A percentile compares a stretch with the other conserved stretches of the same genome.
phyloP scores from a whole-genome alignment of 345 rosid species.

The Populus davidiana region DNA sequence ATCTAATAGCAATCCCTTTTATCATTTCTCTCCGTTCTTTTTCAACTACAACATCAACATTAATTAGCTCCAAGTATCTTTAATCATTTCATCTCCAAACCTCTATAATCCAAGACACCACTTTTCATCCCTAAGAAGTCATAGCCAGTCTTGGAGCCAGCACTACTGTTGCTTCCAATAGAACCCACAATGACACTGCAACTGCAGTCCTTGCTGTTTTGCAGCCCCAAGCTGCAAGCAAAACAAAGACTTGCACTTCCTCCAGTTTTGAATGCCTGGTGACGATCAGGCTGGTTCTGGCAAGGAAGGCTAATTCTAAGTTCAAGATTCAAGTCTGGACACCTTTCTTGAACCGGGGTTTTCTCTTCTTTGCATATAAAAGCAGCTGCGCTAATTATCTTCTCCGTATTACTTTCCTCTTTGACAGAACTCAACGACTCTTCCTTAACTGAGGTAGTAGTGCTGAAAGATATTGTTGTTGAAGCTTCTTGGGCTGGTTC shows the following conservation, averaged over 20 bases:
- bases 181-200: slow-evolving; percentile 24
- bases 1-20: slow-evolving; percentile 2
- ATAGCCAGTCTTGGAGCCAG: slow-evolving; percentile 36
- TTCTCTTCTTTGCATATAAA: slow-evolving; percentile 15
- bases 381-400: background rate
- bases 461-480: slow-evolving; percentile 9
- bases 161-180: slow-evolving; percentile 23
- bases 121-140: slow-evolving; percentile 80
- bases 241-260: slow-evolving; percentile 31
- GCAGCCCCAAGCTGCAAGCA: slow-evolving; percentile 52
- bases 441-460: slow-evolving; percentile 14
- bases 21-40: background rate
- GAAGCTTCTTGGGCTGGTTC: slow-evolving; percentile 28
- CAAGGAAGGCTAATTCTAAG: slow-evolving; percentile 80
- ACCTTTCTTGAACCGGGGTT: slow-evolving; percentile 31
- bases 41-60: background rate
- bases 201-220: slow-evolving; percentile 55
- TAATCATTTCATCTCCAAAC: slow-evolving; percentile 56
- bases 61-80: background rate
- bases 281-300: slow-evolving; percentile 26
- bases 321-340: slow-evolving; percentile 82
- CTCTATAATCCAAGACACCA: slow-evolving; percentile 57
- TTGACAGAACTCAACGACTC: slow-evolving; percentile 34
- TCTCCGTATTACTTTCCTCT: slow-evolving; percentile 23
- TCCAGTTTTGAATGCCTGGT: slow-evolving; percentile 13